Evolutionary conservation across 1,284 basidiomycete genomes (phyloP).

Genomic region (Puccinia triticina): DNA sequence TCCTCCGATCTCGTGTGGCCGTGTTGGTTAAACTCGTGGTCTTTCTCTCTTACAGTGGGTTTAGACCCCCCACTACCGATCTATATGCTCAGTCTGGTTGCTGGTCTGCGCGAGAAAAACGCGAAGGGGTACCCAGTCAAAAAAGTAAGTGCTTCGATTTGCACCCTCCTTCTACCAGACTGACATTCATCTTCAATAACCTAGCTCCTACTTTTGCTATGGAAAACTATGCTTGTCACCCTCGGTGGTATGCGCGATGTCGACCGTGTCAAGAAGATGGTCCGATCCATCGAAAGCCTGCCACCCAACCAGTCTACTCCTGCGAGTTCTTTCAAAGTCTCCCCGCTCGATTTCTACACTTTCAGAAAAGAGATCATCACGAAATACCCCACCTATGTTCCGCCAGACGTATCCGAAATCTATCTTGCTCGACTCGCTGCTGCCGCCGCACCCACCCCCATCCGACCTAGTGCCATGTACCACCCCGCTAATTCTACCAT

Average conservation of each 20-base stretch:
- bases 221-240: constrained; percentile 91
- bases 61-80: constrained; percentile 91
- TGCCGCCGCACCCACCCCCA: constrained; percentile 84
- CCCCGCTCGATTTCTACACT: constrained; percentile 81
- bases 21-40: constrained; percentile 38
- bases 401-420: constrained; percentile 34
- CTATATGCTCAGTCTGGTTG: constrained; percentile 85
- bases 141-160: constrained; percentile 63
- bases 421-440: constrained; percentile 72
- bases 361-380: constrained; percentile 85
- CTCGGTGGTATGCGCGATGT: constrained; percentile 89
- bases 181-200: background rate
- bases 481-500: constrained; percentile 46
- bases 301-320: constrained; percentile 37
- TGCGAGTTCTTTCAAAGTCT: constrained; percentile 59
- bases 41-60: constrained; percentile 66
- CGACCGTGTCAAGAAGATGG: constrained; percentile 77
- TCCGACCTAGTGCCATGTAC: constrained; percentile 64
- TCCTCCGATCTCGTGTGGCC: constrained; percentile 31
- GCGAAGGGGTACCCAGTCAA: constrained; percentile 95
- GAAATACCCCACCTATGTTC: constrained; percentile 77
- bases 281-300: constrained; percentile 73
- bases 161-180: background rate
- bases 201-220: constrained; percentile 83
- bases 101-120: constrained; percentile 86